Percentiles rank a stretch among this genome's conserved stretches.
Evolutionary conservation across 192 early-diverging fungal genomes (phyloP).

Genomic region (Irineochytrium annulatum): DNA sequence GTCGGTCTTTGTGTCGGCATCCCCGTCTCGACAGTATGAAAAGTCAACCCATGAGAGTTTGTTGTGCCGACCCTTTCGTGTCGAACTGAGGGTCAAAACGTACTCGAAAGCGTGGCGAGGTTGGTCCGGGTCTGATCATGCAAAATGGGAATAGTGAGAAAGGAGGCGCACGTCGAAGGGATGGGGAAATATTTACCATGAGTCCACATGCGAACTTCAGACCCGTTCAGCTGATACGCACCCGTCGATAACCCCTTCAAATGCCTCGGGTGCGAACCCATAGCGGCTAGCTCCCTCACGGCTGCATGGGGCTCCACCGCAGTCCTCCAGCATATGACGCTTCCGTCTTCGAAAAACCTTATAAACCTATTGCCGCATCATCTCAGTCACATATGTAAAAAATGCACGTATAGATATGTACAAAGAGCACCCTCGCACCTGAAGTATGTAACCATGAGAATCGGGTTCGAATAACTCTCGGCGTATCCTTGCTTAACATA

Average conservation of each 20-base stretch:
- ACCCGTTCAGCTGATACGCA: not conserved
- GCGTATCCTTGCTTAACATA: constrained; percentile 22
- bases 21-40: constrained; percentile 4
- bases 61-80: constrained; percentile 16
- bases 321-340: constrained; percentile 20
- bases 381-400: not conserved
- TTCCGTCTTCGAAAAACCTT: constrained; percentile 18
- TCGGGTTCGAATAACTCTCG: constrained; percentile 17
- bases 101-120: constrained; percentile 1
- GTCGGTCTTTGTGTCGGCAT: constrained; percentile 4
- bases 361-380: constrained; percentile 3
- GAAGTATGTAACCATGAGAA: constrained; percentile 25
- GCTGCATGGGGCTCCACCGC: constrained; percentile 14
- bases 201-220: not conserved
- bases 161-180: not conserved
- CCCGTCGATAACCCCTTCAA: constrained; percentile 19
- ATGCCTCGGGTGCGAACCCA: not conserved
- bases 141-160: not conserved
- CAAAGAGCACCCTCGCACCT: not conserved
- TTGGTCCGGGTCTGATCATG: not conserved
- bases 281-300: constrained; percentile 11
- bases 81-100: constrained; percentile 9
- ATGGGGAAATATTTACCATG: not conserved
- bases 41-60: constrained; percentile 25
- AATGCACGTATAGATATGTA: not conserved